Base-by-base conservation (phyloP, 192 early-diverging fungal genomes). In the Podila epicladia region DNA sequence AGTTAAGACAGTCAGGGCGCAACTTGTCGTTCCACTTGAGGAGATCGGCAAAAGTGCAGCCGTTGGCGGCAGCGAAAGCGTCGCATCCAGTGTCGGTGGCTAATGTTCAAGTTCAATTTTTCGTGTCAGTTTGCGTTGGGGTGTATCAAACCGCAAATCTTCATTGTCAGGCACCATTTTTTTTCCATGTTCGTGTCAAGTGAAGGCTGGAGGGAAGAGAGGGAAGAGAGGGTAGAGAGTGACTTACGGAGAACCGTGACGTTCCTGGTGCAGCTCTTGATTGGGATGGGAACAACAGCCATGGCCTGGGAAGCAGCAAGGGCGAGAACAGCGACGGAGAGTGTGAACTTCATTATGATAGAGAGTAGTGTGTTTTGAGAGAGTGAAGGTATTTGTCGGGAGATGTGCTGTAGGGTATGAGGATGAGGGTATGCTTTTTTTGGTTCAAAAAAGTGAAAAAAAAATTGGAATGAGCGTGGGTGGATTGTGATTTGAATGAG, bases 1-100 rank as follows among this genome's bases (percentile, higher is more conserved):
- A 55, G 48, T 79, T 72, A 13, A 38, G 51, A 24, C 69, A 79
- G 22, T 68, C 62, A 3, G 71, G 15, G 2, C 71, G 62, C 29
- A 73, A 31, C 71, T 80, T 80, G 4, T 7, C 19, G 71, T 80
- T 80, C 77, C 71, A 80, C 50, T 45, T 61, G 24, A 73, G 62
- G 1, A 80, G 62, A 3, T 80, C 53, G 1, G 62, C 59, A 24
- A 65, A 57, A 11, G 77, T 73, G 71, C 60, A 69, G 6, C 62
- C 67, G 58, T 77, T 70, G n/a, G 24, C 37, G 58, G 63, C 22
- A 35, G 74, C 65, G 38, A 65, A 65, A 41, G 32, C 64, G 29
- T 22, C 38, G 26, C 64, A 65, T 15, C 64, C 48, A 28, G 48
- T 50, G 48, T 65, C 64, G 26, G 64, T 50, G 28, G 64, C 64